Evolutionary conservation across 495 filamentous ascomycete species (phyloP).

Genomic region (Hyaloscypha variabilis): DNA sequence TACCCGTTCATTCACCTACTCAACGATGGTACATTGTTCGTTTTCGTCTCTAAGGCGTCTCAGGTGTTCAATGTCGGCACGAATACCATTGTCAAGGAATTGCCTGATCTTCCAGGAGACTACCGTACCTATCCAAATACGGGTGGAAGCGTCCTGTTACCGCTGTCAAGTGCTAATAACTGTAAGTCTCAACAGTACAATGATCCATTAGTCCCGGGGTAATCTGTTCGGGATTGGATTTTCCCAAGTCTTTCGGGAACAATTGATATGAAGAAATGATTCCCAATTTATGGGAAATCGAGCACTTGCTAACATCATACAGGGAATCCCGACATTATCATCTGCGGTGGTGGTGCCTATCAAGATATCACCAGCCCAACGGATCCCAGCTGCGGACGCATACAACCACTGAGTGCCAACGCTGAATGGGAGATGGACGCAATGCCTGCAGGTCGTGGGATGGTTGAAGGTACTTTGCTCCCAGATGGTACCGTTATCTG

Average conservation of each 20-base stretch:
- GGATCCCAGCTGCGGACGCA: slow-evolving; percentile 61
- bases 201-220: too few species aligned
- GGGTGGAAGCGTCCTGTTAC: slow-evolving; percentile 60
- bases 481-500: slow-evolving; percentile 63
- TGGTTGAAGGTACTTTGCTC: slow-evolving; percentile 62
- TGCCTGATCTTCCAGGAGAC: slow-evolving; percentile 60
- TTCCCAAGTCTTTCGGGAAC: too few species aligned
- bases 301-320: too few species aligned
- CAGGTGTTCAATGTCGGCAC: slow-evolving; percentile 54
- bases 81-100: slow-evolving; percentile 41
- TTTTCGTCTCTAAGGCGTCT: slow-evolving; percentile 58
- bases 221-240: too few species aligned
- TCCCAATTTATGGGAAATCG: too few species aligned
- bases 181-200: slow-evolving; percentile 23
- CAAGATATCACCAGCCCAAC: slow-evolving; percentile 63
- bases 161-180: slow-evolving; percentile 51
- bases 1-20: slow-evolving; percentile 67
- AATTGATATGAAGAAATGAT: too few species aligned
- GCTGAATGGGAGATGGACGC: slow-evolving; percentile 63
- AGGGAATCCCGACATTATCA: slow-evolving; percentile 53
- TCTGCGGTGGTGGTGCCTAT: slow-evolving; percentile 67
- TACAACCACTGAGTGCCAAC: slow-evolving; percentile 51
- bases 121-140: slow-evolving; percentile 69
- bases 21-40: slow-evolving; percentile 55
- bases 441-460: slow-evolving; percentile 63